phyloP scores from a whole-genome alignment of 345 rosid species.

The Acer negundo region DNA sequence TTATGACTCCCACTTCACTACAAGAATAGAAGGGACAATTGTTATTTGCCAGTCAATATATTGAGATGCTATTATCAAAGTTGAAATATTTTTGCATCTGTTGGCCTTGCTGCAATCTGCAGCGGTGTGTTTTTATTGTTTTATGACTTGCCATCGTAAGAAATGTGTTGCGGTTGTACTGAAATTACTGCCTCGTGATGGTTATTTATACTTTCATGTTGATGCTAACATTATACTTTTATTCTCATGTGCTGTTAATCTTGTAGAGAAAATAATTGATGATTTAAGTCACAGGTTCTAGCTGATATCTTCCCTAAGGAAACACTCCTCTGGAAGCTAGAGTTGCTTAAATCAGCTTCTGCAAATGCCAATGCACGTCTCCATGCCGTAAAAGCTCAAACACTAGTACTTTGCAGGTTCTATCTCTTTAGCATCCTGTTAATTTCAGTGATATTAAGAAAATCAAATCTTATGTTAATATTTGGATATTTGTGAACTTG shows the following conservation, averaged over 20 bases:
- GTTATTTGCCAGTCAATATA: neutral
- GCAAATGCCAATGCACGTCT: constrained; percentile 56
- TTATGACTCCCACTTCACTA: neutral
- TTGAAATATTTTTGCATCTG: neutral
- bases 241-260: neutral
- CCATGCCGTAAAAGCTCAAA: constrained; percentile 55
- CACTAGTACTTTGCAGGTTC: constrained; percentile 64
- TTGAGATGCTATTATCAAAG: neutral
- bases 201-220: neutral
- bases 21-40: neutral
- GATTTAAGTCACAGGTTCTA: constrained; percentile 25
- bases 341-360: constrained; percentile 53
- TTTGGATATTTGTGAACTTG: neutral
- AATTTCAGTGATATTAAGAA: neutral
- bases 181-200: neutral
- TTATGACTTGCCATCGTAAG: neutral
- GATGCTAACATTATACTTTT: neutral
- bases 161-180: too few relatives aligned
- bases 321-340: constrained; percentile 42
- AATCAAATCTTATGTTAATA: neutral
- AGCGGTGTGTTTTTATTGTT: neutral
- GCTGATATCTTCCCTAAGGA: constrained; percentile 35
- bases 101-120: neutral
- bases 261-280: neutral
- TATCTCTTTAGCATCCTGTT: neutral